These are phyloP conservation scores for Dentipellis sp. DNA, from an alignment of 768 basidiomycete species.

Conservation along the genomic window DNA sequence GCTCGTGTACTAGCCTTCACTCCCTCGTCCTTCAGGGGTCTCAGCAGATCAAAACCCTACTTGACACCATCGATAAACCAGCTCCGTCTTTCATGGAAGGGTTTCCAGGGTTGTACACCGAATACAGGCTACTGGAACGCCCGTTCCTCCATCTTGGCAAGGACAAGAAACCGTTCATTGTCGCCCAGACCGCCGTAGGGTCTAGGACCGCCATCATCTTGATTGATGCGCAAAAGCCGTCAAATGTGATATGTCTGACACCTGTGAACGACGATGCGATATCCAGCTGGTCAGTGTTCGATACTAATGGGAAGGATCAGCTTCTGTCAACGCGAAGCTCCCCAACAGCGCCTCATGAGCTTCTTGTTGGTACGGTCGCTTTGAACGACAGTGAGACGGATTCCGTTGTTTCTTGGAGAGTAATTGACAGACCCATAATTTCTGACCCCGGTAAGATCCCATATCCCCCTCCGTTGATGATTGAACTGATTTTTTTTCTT, in stretches of 20 bases:
- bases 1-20: slow-evolving; percentile 20
- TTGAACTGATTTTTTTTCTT: neutral
- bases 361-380: slow-evolving; percentile 15
- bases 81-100: slow-evolving; percentile 7
- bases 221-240: slow-evolving; percentile 10
- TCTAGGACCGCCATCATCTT: slow-evolving; percentile 16
- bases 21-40: slow-evolving; percentile 5
- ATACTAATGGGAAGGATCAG: slow-evolving; percentile 9
- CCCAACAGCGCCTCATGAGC: slow-evolving; percentile 7
- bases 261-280: slow-evolving; percentile 9
- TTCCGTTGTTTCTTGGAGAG: slow-evolving; percentile 7
- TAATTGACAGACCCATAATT: slow-evolving; percentile 9
- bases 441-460: neutral
- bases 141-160: slow-evolving; percentile 17
- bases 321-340: slow-evolving; percentile 15
- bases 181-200: slow-evolving; percentile 16
- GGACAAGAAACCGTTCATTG: slow-evolving; percentile 4
- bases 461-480: neutral
- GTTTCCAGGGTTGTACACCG: slow-evolving; percentile 25
- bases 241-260: slow-evolving; percentile 6
- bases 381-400: neutral
- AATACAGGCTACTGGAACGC: slow-evolving; percentile 13
- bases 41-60: slow-evolving; percentile 7
- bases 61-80: slow-evolving; percentile 13
- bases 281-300: slow-evolving; percentile 13